Evolutionary conservation across 352 stramenopile genomes (phyloP), one percentile per base, ranked within the genome.

Genomic region (Phytophthora tubulina): DNA sequence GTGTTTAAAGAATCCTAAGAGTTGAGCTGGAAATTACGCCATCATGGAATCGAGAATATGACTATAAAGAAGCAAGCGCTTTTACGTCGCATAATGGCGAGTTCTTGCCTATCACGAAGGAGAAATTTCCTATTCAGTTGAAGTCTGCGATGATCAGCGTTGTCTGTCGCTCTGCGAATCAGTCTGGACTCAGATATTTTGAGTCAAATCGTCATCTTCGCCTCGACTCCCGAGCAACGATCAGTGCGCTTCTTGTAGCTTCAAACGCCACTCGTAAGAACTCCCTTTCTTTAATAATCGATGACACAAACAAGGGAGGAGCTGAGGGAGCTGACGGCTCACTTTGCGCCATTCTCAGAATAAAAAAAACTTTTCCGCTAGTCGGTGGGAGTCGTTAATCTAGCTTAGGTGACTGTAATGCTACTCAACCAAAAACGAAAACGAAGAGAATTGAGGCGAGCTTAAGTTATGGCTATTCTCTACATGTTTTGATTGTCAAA

Each of bases 61-160:
- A 33, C 48, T 15, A 44, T 14, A 30, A 53, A 0, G 31, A 63
- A 44, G 10, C 38, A 6, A 39, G 15, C 0, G n/a, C 17, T 1
- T 39, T 64, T 10, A 17, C 33, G 21, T 11, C 7, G 7, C 45
- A 53, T 30, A 33, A 64, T 13, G 21, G 35, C 44, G 35, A 45
- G 17, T 46, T 33, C 27, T 15, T 70, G 35, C 44, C 53, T 27
- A 14, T 64, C 13, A 11, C 39, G 3, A 70, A 58, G 27, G 39
- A 58, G 3, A 70, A 64, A 3, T 44, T 64, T 15, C 52, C 63
- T 5, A n/a, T 58, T 3, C 6, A 14, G 11, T 45, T 13, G 6
- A 27, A 27, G 21, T 1, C 21, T 27, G 21, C 21, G 21, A 27
- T 27, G 21, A 27, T 27, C 21, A 27, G 64, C 63, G 4, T 27